These are phyloP conservation scores for Populus nigra DNA, from an alignment of 345 rosid genomes.

Conservation along the genomic window DNA sequence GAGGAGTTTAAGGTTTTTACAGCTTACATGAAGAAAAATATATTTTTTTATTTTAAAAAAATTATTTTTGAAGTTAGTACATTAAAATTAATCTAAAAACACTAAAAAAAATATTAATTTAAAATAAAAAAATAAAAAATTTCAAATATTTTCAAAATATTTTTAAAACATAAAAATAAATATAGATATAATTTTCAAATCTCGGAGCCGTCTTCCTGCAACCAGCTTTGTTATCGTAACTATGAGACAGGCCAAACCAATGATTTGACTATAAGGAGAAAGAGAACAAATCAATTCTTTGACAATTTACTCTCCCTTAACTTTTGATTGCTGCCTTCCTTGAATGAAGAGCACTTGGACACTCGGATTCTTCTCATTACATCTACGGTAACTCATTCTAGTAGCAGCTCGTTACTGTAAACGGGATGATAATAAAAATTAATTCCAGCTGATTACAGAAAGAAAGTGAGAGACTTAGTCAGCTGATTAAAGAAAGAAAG, in stretches of 20 bases:
- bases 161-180: no score
- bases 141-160: no score
- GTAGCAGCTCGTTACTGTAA: background rate
- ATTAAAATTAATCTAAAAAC: no score
- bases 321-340: background rate
- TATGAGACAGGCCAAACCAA: background rate
- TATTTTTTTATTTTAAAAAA: no score
- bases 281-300: background rate
- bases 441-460: background rate
- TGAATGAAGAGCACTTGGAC: background rate
- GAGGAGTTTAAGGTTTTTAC: background rate
- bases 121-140: no score
- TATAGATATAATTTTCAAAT: no score
- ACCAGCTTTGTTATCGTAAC: background rate
- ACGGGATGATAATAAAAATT: background rate
- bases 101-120: no score
- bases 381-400: background rate
- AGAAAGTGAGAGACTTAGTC: background rate
- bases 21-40: no score
- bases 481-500: background rate
- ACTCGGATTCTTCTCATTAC: background rate
- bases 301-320: background rate
- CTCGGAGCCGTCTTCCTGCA: background rate
- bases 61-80: no score
- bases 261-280: background rate